These are phyloP conservation scores for Xylona heveae DNA, from an alignment of 495 filamentous ascomycete genomes.

Conservation along the genomic window DNA sequence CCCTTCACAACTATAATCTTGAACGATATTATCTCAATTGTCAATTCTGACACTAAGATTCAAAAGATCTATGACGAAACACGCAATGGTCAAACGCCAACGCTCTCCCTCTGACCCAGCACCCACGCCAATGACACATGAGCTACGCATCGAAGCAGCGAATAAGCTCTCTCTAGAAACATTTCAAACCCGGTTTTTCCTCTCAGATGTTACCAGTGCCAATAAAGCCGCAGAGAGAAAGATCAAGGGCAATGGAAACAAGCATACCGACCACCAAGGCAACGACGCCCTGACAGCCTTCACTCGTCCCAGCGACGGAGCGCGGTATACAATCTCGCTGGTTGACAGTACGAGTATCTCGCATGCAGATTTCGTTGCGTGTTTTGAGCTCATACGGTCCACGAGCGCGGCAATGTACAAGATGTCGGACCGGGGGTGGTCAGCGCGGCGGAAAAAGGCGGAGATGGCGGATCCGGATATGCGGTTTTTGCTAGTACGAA, in stretches of 20 bases:
- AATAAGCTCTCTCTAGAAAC: too few relatives aligned
- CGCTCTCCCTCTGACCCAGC: too few relatives aligned
- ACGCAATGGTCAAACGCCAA: too few relatives aligned
- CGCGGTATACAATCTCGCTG: slow-evolving; percentile 22
- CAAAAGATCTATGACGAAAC: too few relatives aligned
- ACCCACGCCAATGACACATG: too few relatives aligned
- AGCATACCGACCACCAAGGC: background rate
- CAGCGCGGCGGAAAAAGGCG: slow-evolving; percentile 37
- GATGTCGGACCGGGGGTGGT: slow-evolving; percentile 44
- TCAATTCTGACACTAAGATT: too few relatives aligned
- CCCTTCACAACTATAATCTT: too few relatives aligned
- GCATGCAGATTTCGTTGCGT: slow-evolving; percentile 32
- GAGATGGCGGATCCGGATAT: slow-evolving; percentile 57
- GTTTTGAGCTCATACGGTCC: slow-evolving; percentile 47
- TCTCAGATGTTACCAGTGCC: too few relatives aligned
- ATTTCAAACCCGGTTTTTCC: too few relatives aligned
- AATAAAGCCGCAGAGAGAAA: too few relatives aligned
- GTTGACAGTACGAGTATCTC: slow-evolving; percentile 24
- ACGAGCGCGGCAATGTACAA: slow-evolving; percentile 49
- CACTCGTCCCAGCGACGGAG: background rate
- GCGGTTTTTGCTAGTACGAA: slow-evolving; percentile 15
- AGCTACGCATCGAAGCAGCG: too few relatives aligned
- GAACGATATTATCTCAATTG: too few relatives aligned
- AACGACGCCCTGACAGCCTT: background rate
- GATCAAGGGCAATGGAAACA: background rate